Conservation (phyloP, 441 rosid genomes). For the Gossypium davidsonii region DNA sequence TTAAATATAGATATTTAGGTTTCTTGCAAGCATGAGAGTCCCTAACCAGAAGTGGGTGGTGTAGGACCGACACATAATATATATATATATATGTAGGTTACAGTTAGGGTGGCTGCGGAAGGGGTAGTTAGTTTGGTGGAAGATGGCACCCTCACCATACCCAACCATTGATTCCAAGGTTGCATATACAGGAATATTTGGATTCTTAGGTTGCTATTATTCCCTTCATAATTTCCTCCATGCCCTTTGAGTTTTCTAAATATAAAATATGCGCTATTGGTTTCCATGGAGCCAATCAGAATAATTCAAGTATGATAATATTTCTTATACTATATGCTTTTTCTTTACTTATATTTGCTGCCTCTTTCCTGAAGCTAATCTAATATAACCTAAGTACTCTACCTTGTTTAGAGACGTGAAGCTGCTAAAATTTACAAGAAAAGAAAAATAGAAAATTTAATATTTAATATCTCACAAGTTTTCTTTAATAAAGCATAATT, state of each 20-base stretch:
- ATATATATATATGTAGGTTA: neutral
- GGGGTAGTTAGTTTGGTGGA: constrained; percentile 12
- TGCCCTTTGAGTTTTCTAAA: neutral
- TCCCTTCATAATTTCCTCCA: neutral
- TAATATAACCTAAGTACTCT: too few relatives aligned
- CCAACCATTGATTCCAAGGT: neutral
- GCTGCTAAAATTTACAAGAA: too few relatives aligned
- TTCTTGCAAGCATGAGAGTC: constrained; percentile 18
- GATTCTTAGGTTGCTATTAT: neutral
- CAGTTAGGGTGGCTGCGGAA: constrained; percentile 12
- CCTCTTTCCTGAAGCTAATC: too few relatives aligned
- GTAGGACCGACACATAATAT: constrained; percentile 31
- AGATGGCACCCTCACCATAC: neutral
- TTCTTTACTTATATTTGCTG: too few relatives aligned
- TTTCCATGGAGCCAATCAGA: neutral
- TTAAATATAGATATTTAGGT: constrained; percentile 9
- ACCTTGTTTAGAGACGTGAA: too few relatives aligned
- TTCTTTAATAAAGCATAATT: too few relatives aligned
- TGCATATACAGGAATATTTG: neutral
- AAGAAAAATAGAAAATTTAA: too few relatives aligned
- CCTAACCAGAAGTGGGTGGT: constrained; percentile 25
- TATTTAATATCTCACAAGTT: too few relatives aligned
- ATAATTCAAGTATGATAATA: neutral
- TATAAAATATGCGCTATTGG: constrained; percentile 9
- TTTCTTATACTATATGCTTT: neutral